phyloP scores from a whole-genome alignment of 345 rosid genomes.

The Jatropha curcas region DNA sequence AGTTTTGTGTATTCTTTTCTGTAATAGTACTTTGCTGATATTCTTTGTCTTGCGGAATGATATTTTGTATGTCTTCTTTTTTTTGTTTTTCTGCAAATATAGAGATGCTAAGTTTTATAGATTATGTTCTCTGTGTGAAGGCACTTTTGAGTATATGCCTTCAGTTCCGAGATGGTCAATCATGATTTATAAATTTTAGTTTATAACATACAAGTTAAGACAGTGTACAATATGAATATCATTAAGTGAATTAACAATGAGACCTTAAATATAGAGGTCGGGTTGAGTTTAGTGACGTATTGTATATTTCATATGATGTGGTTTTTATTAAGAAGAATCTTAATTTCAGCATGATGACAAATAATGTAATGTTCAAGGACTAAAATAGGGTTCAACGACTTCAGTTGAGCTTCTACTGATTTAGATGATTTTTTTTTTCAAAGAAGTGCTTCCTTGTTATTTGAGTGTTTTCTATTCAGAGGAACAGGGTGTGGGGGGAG shows the following conservation, averaged over 20 bases:
- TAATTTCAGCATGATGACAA: background rate
- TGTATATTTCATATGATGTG: background rate
- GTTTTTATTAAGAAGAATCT: background rate
- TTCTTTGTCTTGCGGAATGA: background rate
- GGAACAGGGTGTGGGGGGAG: background rate
- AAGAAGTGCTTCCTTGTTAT: background rate
- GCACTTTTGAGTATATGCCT: too few relatives aligned
- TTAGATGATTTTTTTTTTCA: background rate
- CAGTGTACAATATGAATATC: background rate
- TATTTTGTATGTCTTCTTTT: background rate
- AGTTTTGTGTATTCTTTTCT: background rate
- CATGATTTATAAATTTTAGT: background rate
- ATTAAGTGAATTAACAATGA: background rate
- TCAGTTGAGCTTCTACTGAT: background rate
- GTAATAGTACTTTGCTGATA: background rate
- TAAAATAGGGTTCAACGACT: background rate
- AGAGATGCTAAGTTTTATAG: background rate
- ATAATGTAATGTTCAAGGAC: constrained; percentile 2
- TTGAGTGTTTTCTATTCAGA: background rate
- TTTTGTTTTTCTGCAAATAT: background rate
- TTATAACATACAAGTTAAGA: background rate
- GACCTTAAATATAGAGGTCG: background rate
- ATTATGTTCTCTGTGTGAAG: background rate
- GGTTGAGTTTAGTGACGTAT: background rate
- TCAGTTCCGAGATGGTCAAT: background rate